Base-by-base conservation (phyloP, 352 stramenopile genomes). In the Phytophthora colocasiae region DNA sequence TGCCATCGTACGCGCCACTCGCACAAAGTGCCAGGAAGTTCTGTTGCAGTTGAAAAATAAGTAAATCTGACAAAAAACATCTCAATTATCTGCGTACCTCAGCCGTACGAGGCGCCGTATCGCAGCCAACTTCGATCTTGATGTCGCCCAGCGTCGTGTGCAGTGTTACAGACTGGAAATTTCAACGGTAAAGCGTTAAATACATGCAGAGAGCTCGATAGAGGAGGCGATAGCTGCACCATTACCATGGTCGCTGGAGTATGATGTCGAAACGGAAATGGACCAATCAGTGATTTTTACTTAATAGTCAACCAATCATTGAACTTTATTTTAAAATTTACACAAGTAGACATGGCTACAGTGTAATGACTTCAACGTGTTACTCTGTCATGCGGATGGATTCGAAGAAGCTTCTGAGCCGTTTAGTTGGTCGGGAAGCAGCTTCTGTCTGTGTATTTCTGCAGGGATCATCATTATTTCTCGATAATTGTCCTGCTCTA, bases 81-180 rank as follows among this genome's bases (percentile, higher is more conserved):
- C 7, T 4, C 11, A 29, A 26, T 4, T 56, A 54, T 48, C n/a
- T 6, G 0, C 51, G 9, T 76, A 95, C 90, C 77, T 95, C 82
- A 27, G 87, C 83, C 11, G 95, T 95, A 60, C 81, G 78, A 8
- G 92, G 96, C 34, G 91, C 89, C 7, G 93, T 98, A 77, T 99
- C 95, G 69, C 94, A 99, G 74, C 92, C 98, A 31, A 99, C 86
- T 80, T 99, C 97, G 59, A 98, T 92, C 75, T 99, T 99, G 47
- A 99, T 83, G 65, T 99, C 93, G 24, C 97, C 97, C 4, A 98
- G 74, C 3, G 75, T 95, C 47, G 97, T 99, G 66, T 98, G 92
- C 14, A 99, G 82, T 40, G 95, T 99, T 31, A 98, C 93, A 26
- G 95, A 96, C 89, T 95, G 57, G n/a, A 50, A 49, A 7, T n/a